phyloP scores from a whole-genome alignment of 2,329 filamentous ascomycete species.

The Alternaria infectoria region DNA sequence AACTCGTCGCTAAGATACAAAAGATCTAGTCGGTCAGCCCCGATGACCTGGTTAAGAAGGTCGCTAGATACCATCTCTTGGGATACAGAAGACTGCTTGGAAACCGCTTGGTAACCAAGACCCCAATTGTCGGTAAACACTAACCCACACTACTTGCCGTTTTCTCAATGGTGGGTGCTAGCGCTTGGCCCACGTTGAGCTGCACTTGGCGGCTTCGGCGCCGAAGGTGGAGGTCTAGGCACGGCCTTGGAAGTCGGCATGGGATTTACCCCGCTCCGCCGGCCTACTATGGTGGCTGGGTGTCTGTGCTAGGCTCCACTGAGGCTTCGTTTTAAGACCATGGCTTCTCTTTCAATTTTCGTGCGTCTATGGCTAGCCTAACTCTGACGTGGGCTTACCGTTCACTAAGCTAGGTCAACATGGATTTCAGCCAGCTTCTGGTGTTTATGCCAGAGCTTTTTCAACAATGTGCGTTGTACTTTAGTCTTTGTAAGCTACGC shows the following conservation, averaged over 20 bases:
- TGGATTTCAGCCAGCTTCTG: not conserved
- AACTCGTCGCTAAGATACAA: not conserved
- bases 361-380: not conserved
- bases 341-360: not conserved
- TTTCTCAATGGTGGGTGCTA: conserved; percentile 2
- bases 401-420: not conserved
- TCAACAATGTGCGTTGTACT: not conserved
- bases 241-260: conserved; percentile 7
- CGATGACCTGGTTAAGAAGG: conserved; percentile 13
- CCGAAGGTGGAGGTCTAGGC: conserved; percentile 9
- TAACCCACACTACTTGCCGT: not conserved
- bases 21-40: not conserved
- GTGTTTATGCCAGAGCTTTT: not conserved
- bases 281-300: not conserved
- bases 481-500: not conserved
- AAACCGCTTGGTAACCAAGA: conserved; percentile 2
- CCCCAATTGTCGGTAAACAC: conserved; percentile 5
- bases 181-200: conserved; percentile 25
- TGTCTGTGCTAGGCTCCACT: not conserved
- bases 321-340: not conserved
- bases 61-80: conserved; percentile 9
- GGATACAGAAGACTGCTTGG: not conserved
- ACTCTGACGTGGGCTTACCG: not conserved
- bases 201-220: conserved; percentile 19
- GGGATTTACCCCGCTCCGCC: conserved; percentile 13